Evolutionary conservation across 352 stramenopile species (phyloP).

Genomic region (Phytopythium helicoides): DNA sequence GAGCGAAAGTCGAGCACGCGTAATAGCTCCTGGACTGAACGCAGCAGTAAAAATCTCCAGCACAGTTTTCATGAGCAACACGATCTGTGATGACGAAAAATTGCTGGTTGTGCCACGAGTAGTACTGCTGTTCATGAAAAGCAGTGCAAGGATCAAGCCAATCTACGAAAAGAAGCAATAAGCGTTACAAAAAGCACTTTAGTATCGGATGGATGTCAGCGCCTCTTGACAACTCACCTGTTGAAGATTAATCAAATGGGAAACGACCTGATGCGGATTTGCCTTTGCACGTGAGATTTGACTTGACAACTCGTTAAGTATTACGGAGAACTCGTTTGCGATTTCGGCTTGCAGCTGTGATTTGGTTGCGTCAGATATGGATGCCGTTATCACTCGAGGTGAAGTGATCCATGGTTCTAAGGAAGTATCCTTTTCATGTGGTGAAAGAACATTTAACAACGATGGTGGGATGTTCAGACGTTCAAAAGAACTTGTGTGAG

Average conservation of each 20-base stretch:
- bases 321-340: neutral
- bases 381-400: neutral
- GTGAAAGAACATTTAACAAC: neutral
- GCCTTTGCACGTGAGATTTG: slow-evolving; percentile 2
- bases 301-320: neutral
- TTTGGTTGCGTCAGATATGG: slow-evolving; percentile 5
- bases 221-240: neutral
- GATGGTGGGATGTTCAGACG: slow-evolving; percentile 7
- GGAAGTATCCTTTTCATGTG: too few relatives aligned
- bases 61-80: slow-evolving; percentile 37
- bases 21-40: slow-evolving; percentile 37
- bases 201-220: too few relatives aligned
- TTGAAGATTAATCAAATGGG: slow-evolving; percentile 11
- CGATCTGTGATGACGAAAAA: slow-evolving; percentile 14
- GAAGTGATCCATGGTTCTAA: neutral
- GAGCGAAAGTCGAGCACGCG: slow-evolving; percentile 30
- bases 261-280: slow-evolving; percentile 16
- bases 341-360: neutral
- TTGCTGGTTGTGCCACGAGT: slow-evolving; percentile 6
- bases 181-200: too few relatives aligned
- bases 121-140: slow-evolving; percentile 30
- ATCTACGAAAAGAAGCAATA: slow-evolving; percentile 20
- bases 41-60: slow-evolving; percentile 49
- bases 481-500: slow-evolving; percentile 16
- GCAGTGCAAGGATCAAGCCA: slow-evolving; percentile 29